These are phyloP conservation scores for Cystoderma amianthinum DNA, from an alignment of 768 basidiomycete species.

Conservation along the genomic window DNA sequence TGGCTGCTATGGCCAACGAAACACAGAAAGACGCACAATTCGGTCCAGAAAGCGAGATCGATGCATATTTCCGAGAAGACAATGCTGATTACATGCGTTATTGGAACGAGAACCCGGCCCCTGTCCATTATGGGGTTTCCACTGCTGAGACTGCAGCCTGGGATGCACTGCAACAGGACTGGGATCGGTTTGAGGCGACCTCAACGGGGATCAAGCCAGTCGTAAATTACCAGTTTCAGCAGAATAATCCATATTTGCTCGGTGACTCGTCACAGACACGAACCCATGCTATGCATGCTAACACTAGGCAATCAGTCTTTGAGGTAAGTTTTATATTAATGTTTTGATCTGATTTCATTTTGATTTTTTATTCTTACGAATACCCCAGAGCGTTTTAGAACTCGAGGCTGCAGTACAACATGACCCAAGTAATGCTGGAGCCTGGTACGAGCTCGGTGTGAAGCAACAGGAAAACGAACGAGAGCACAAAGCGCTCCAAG, in stretches of 20 bases:
- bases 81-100: slow-evolving; percentile 60
- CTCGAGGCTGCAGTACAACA: slow-evolving; percentile 86
- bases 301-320: slow-evolving; percentile 24
- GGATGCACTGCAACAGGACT: slow-evolving; percentile 66
- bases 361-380: slow-evolving; percentile 8
- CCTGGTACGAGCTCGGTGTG: slow-evolving; percentile 91
- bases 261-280: slow-evolving; percentile 53
- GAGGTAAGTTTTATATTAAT: slow-evolving; percentile 26
- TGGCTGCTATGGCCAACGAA: not conserved
- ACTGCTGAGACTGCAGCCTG: slow-evolving; percentile 36
- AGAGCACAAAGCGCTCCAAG: slow-evolving; percentile 83
- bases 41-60: slow-evolving; percentile 39
- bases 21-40: not conserved
- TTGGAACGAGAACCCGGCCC: slow-evolving; percentile 40
- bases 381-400: slow-evolving; percentile 71
- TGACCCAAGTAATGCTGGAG: slow-evolving; percentile 58
- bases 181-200: slow-evolving; percentile 80
- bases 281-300: slow-evolving; percentile 31
- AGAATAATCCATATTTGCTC: slow-evolving; percentile 70
- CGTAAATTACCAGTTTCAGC: slow-evolving; percentile 63
- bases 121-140: slow-evolving; percentile 6
- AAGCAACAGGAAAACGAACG: slow-evolving; percentile 98
- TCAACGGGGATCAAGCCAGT: slow-evolving; percentile 53
- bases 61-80: slow-evolving; percentile 66
- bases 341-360: slow-evolving; percentile 7